Base-by-base conservation (phyloP, 345 rosid species). In the Eucalyptus caleyi region DNA sequence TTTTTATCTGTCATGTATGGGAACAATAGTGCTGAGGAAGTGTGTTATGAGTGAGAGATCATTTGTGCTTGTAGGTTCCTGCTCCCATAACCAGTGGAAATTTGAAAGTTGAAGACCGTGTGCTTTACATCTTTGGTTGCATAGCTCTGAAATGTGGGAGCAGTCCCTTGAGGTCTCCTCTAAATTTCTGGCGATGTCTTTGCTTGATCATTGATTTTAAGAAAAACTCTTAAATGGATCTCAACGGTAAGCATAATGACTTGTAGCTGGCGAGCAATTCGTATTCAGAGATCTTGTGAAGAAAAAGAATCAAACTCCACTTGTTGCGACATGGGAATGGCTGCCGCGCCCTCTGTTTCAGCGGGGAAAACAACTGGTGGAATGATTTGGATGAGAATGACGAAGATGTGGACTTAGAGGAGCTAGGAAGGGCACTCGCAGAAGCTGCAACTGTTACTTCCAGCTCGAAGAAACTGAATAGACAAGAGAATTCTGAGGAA, bases 211-310 rank as follows among this genome's bases (percentile, higher is more conserved):
- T 23, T 77, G 7, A 81, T 65, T 45, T 51, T 16, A 19, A 88
- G 49, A 47, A 30, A 40, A 60, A 9, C 9, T 69, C 9, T 21
- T 67, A 23, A 56, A 34, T 92, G 60, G 82, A 4, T 87, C 81
- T 87, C 32, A 77, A 11, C 3, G 2, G 30, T 40, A 77, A 77
- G 47, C 15, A 6, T 19, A 40, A 40, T 40, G 51, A 87, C 37
- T 56, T 72, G 89, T 90, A 98, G 99, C 87, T 98, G 98, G 99
- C 96, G 96, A 91, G 99, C 97, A 89, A 91, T 96, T 93, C 96
- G 98, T 83, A 72, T 96, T 92, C 97, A 94, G 91, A 96, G 93
- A 92, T 60, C 87, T 87, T 87, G 90, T 34, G 44, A 89, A 83
- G 93, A 23, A 56, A 86, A 91, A 53, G 94, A 92, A 87, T 60